Evolutionary conservation across 2,329 filamentous ascomycete genomes (phyloP).

Genomic region (Podosphaera xanthii): DNA sequence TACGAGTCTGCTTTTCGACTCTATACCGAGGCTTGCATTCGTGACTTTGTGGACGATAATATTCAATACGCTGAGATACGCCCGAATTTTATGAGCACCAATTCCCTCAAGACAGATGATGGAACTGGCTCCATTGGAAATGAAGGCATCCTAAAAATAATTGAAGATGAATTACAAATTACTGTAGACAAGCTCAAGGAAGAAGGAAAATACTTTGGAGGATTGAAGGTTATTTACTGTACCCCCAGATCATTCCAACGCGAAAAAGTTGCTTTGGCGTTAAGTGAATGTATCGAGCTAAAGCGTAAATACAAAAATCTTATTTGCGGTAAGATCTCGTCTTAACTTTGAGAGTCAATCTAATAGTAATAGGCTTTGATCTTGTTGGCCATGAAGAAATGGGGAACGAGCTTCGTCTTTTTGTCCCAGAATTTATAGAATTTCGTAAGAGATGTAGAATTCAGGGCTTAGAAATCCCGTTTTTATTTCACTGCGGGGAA

Average conservation of each 20-base stretch:
- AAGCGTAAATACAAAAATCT: conserved; percentile 32
- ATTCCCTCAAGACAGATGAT: conserved; percentile 36
- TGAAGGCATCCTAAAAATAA: conserved; percentile 34
- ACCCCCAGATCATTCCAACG: conserved; percentile 37
- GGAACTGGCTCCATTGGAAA: conserved; percentile 30
- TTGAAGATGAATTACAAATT: conserved; percentile 27
- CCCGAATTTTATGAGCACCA: conserved; percentile 41
- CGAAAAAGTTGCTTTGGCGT: conserved; percentile 24
- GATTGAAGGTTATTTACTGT: conserved; percentile 50
- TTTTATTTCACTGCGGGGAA: conserved; percentile 58
- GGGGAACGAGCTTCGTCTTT: conserved; percentile 35
- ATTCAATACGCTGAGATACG: conserved; percentile 52
- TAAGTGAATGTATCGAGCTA: conserved; percentile 37
- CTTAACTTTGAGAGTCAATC: background rate
- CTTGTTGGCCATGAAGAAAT: conserved; percentile 44
- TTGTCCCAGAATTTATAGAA: conserved; percentile 29
- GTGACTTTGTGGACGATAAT: conserved; percentile 38
- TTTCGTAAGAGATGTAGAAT: conserved; percentile 30
- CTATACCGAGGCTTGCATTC: conserved; percentile 36
- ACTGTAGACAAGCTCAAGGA: conserved; percentile 23
- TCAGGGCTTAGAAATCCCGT: conserved; percentile 35
- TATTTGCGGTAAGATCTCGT: conserved; percentile 32
- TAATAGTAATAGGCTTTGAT: conserved; percentile 32
- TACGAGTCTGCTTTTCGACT: conserved; percentile 37
- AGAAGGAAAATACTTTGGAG: conserved; percentile 27